Evolutionary conservation across 2,329 filamentous ascomycete genomes (phyloP).

Genomic region (Xylariaceae sp.): DNA sequence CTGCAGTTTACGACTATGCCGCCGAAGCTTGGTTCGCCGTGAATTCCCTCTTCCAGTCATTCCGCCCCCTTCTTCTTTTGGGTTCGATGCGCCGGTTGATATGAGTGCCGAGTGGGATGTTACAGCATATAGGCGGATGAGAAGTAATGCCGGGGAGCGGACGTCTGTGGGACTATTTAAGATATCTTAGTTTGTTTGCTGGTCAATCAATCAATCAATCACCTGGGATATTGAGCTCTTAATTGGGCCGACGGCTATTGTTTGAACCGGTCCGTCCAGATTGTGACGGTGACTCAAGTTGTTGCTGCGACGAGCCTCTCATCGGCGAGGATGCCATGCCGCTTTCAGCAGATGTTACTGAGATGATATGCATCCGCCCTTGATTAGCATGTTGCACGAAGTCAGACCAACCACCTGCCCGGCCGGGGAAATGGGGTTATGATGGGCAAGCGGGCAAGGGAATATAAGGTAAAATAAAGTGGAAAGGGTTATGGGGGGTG

Average conservation of each 20-base stretch:
- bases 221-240: too few species aligned
- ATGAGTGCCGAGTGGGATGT: not conserved
- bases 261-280: not conserved
- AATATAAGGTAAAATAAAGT: not conserved
- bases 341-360: not conserved
- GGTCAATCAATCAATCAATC: too few species aligned
- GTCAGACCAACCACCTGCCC: not conserved
- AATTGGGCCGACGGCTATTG: not conserved
- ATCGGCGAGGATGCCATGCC: not conserved
- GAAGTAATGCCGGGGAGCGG: too few species aligned
- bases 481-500: not conserved
- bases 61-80: not conserved
- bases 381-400: slow-evolving; percentile 7
- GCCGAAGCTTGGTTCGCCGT: not conserved
- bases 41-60: not conserved
- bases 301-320: not conserved
- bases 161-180: too few species aligned
- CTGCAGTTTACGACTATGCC: slow-evolving; percentile 11
- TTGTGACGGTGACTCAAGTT: not conserved
- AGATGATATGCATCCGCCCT: slow-evolving; percentile 1
- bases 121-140: too few species aligned
- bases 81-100: not conserved
- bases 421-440: not conserved
- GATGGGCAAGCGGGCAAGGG: not conserved
- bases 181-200: too few species aligned